Evolutionary conservation across 169 alveolate species (phyloP).

Genomic region (Besnoitia besnoiti): DNA sequence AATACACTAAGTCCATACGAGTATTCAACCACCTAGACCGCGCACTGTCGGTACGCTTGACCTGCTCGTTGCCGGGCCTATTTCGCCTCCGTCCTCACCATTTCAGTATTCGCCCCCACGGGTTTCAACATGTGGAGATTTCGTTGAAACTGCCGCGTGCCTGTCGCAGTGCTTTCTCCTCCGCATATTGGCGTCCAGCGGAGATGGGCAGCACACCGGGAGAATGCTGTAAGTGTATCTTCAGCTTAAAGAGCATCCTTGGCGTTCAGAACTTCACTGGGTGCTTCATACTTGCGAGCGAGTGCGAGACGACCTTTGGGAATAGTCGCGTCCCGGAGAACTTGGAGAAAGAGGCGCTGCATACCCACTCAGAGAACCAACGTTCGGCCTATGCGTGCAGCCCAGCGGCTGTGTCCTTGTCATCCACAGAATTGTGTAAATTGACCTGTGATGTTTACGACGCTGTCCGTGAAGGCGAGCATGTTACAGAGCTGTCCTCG

Average conservation of each 20-base stretch:
- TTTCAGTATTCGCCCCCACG: not conserved
- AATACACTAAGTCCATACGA: not conserved
- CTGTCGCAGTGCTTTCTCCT: not conserved
- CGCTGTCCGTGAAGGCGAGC: too few species aligned
- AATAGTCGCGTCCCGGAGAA: too few species aligned
- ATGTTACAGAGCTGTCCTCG: too few species aligned
- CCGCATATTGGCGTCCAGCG: not conserved
- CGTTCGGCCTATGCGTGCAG: too few species aligned
- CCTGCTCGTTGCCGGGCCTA: not conserved
- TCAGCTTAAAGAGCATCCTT: not conserved
- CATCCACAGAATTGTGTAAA: too few species aligned
- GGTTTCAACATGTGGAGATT: conserved; percentile 18
- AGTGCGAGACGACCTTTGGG: too few species aligned
- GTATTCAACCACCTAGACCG: not conserved
- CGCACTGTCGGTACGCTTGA: not conserved
- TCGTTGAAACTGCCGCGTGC: not conserved
- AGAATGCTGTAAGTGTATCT: not conserved
- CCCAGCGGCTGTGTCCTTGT: too few species aligned
- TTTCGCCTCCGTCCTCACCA: not conserved
- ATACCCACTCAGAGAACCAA: too few species aligned
- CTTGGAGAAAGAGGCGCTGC: too few species aligned
- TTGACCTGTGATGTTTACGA: too few species aligned
- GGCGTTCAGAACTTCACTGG: not conserved
- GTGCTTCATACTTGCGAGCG: not conserved
- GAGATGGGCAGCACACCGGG: too few species aligned